Evolutionary conservation across 1,284 basidiomycete genomes (phyloP).

Genomic region (Golubevia sp.): DNA sequence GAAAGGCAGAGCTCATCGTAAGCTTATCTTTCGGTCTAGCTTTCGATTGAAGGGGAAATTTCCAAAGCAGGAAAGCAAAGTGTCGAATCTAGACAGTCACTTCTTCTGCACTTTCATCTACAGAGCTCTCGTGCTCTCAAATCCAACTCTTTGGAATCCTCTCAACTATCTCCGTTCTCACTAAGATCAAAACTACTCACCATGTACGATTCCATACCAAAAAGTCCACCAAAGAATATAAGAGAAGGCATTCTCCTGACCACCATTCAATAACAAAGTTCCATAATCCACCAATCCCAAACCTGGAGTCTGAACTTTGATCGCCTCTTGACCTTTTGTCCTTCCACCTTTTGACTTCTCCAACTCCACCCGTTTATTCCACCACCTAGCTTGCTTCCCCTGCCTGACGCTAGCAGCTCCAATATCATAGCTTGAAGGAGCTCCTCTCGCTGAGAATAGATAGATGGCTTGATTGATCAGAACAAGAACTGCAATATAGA

Average conservation of each 20-base stretch:
- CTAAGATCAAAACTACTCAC: slow-evolving; percentile 37
- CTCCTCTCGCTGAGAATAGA: slow-evolving; percentile 23
- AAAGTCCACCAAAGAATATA: slow-evolving; percentile 59
- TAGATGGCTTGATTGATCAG: slow-evolving; percentile 37
- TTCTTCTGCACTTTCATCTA: no score
- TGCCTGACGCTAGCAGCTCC: slow-evolving; percentile 13
- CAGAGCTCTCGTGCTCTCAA: no score
- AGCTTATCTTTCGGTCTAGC: no score
- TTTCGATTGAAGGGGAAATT: no score
- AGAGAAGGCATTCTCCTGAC: slow-evolving; percentile 45
- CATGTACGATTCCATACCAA: slow-evolving; percentile 54
- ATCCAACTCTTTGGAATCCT: no score
- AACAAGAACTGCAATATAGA: slow-evolving; percentile 40
- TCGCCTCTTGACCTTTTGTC: slow-evolving; percentile 7
- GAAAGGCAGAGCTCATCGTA: no score
- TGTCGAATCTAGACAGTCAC: no score
- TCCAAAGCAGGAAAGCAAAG: no score
- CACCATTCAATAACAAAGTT: slow-evolving; percentile 16
- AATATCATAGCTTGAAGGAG: slow-evolving; percentile 29
- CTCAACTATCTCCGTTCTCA: neutral
- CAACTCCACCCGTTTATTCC: neutral
- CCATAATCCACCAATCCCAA: slow-evolving; percentile 1
- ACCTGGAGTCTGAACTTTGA: neutral
- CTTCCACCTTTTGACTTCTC: neutral
- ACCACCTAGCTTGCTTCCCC: no score